Evolutionary conservation across 2,329 filamentous ascomycete genomes (phyloP).

Genomic region (Pestalotiopsis sp.): DNA sequence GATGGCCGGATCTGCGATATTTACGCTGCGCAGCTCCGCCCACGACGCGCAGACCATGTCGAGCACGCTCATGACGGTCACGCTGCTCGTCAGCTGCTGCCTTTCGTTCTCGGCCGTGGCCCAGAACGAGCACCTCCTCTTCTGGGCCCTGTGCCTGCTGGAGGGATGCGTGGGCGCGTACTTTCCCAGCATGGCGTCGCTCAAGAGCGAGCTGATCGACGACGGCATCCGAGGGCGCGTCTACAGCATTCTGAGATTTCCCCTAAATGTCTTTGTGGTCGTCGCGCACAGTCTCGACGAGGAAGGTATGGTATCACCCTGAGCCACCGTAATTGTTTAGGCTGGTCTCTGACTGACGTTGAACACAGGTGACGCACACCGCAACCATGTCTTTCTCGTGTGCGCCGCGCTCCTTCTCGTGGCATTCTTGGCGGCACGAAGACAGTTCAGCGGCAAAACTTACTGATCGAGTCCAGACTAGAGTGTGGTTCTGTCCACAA

Average conservation of each 20-base stretch:
- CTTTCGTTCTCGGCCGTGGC: slow-evolving; percentile 40
- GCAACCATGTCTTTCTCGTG: slow-evolving; percentile 15
- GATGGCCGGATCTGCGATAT: slow-evolving; percentile 29
- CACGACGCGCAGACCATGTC: slow-evolving; percentile 24
- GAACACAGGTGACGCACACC: slow-evolving; percentile 14
- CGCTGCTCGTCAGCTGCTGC: slow-evolving; percentile 29
- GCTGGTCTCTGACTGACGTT: background rate
- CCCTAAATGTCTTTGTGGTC: slow-evolving; percentile 45
- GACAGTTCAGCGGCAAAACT: slow-evolving; percentile 1
- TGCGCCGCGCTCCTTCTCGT: slow-evolving; percentile 14
- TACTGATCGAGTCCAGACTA: background rate
- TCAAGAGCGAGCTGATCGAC: slow-evolving; percentile 49
- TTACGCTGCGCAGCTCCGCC: slow-evolving; percentile 20
- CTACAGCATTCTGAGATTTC: slow-evolving; percentile 60
- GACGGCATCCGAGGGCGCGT: slow-evolving; percentile 55
- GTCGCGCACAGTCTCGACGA: slow-evolving; percentile 46
- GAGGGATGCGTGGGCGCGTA: slow-evolving; percentile 58
- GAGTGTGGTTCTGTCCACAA: background rate
- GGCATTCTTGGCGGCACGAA: slow-evolving; percentile 11
- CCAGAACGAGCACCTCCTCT: slow-evolving; percentile 41
- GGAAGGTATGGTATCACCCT: slow-evolving; percentile 36
- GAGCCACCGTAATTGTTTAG: background rate
- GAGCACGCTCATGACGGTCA: slow-evolving; percentile 31
- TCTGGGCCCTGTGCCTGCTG: slow-evolving; percentile 56
- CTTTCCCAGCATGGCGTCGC: slow-evolving; percentile 53